Conservation (phyloP, 768 basidiomycete genomes). For the Rhodotorula taiwanensis region DNA sequence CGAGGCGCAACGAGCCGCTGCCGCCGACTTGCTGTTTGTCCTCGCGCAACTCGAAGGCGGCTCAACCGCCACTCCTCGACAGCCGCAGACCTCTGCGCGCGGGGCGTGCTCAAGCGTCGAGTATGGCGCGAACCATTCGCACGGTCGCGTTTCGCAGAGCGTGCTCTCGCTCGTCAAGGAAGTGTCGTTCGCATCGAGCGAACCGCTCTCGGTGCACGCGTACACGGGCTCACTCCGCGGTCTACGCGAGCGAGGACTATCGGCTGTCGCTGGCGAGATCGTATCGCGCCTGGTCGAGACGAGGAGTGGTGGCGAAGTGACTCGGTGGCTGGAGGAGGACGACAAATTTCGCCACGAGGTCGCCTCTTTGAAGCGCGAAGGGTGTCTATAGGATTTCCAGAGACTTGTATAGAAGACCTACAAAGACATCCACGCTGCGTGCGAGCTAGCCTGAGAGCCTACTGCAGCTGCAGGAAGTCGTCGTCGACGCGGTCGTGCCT, state of each 20-base stretch:
- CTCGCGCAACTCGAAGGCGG: background rate
- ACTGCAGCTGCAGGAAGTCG: too few relatives aligned
- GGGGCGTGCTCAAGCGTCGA: too few relatives aligned
- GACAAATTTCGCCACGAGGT: constrained; percentile 14
- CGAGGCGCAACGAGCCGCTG: background rate
- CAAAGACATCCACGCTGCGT: too few relatives aligned
- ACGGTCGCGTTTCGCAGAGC: too few relatives aligned
- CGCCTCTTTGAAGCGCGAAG: too few relatives aligned
- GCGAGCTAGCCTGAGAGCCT: too few relatives aligned
- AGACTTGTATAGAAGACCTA: too few relatives aligned
- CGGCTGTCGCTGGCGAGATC: background rate
- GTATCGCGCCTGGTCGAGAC: background rate
- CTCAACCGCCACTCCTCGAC: too few relatives aligned
- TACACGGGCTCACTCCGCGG: constrained; percentile 10
- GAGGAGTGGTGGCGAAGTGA: constrained; percentile 4
- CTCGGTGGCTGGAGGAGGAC: background rate
- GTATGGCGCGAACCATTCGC: too few relatives aligned
- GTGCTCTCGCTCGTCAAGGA: background rate
- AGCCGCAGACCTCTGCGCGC: too few relatives aligned
- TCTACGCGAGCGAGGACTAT: background rate
- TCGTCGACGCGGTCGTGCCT: too few relatives aligned
- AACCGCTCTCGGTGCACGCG: background rate
- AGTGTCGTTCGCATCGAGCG: background rate
- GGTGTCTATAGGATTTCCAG: too few relatives aligned
- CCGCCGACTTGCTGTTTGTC: background rate